These are phyloP conservation scores for Fusarium sp. DNA, from an alignment of 2,329 filamentous ascomycete species.

Conservation along the genomic window DNA sequence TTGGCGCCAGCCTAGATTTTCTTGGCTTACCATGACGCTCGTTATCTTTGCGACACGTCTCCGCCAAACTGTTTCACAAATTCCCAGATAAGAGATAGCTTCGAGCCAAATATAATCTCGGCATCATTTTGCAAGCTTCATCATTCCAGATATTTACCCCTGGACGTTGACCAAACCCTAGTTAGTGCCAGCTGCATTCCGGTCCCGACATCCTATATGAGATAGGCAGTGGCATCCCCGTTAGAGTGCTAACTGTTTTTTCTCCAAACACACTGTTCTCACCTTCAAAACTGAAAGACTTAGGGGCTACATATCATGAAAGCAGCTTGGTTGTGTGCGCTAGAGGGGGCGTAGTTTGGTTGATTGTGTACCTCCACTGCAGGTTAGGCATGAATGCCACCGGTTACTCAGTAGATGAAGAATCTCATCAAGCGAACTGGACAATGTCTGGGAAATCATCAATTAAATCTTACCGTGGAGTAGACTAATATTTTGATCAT, in stretches of 20 bases:
- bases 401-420: too few species aligned
- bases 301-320: neutral
- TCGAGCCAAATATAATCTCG: neutral
- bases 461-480: too few species aligned
- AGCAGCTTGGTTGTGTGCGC: neutral
- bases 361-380: too few species aligned
- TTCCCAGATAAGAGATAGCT: neutral
- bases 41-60: neutral
- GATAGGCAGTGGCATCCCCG: neutral
- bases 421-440: too few species aligned
- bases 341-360: too few species aligned
- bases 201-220: neutral
- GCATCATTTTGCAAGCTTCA: neutral
- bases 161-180: neutral
- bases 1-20: neutral
- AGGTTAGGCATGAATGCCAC: too few species aligned
- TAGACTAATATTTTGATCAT: too few species aligned
- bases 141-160: neutral
- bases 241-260: neutral
- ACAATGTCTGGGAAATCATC: too few species aligned
- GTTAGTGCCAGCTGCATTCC: slow-evolving; percentile 4
- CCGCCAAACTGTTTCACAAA: neutral
- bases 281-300: too few species aligned
- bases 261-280: neutral
- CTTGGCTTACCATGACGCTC: too few species aligned